Conservation (phyloP, 108 stramenopile genomes). For the Chaetoceros tenuissimus region DNA sequence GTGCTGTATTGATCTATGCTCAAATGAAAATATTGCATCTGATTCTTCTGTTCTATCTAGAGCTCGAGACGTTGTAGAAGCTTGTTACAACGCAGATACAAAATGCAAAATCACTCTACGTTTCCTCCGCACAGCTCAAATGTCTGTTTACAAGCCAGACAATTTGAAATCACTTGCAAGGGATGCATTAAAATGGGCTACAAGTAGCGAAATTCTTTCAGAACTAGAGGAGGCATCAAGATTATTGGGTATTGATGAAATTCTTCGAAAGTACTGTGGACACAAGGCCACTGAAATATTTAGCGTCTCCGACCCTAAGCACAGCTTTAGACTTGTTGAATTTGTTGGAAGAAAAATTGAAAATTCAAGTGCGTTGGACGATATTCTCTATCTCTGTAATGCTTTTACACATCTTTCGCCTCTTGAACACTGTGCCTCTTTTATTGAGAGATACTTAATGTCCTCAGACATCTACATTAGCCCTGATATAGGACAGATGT, state of each 20-base stretch:
- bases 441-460: conserved; percentile 33
- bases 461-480: neutral
- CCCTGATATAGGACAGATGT: neutral
- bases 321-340: conserved; percentile 50
- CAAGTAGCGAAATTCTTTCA: conserved; percentile 47
- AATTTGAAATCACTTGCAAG: conserved; percentile 48
- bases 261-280: conserved; percentile 75
- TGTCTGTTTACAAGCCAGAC: conserved; percentile 48
- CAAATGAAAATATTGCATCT: conserved; percentile 8
- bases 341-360: conserved; percentile 55
- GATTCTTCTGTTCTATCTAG: neutral
- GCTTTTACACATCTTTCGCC: conserved; percentile 63
- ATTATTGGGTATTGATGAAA: conserved; percentile 54
- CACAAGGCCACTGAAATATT: conserved; percentile 70
- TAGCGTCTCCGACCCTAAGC: conserved; percentile 65
- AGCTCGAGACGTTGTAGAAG: conserved; percentile 20
- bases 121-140: conserved; percentile 56
- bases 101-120: conserved; percentile 56
- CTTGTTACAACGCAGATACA: conserved; percentile 42
- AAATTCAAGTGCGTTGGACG: conserved; percentile 31
- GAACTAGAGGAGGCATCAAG: conserved; percentile 74
- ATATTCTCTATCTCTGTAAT: conserved; percentile 55
- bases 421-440: conserved; percentile 37
- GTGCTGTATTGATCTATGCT: conserved; percentile 43
- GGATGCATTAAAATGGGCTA: conserved; percentile 59